Base-by-base conservation (phyloP, 2,329 filamentous ascomycete species). In the Talaromyces sp. region DNA sequence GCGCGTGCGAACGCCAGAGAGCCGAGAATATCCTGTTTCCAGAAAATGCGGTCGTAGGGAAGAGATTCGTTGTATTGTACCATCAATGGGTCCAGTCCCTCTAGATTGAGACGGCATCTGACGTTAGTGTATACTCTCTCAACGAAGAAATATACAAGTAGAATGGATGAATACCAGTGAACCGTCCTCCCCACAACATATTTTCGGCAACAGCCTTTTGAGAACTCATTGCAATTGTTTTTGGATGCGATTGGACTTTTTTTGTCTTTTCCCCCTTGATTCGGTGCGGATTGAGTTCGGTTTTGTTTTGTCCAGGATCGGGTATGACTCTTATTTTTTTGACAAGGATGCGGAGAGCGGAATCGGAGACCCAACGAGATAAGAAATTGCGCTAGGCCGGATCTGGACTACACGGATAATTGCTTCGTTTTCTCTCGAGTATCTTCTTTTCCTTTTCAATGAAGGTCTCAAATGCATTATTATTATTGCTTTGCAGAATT, bases 81-180 rank as follows among this genome's bases (percentile, higher is more conserved):
- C 90, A 96, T 96, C 54, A 95, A 82, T 56, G 90, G 89, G 75
- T 95, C 89, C 64, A 93, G 84, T 65, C 84, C 88, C 78, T 89
- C 89, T 59, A 28, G 4, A 19, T 15, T 17, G 7, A n/a, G 19
- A 39, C 36, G 25, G 7, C 25, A 28, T 25, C 33, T 35, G 45
- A 37, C 8, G 22, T 60, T 55, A 62, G 58, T 41, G 50, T 51
- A 10, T 31, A 13, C 35, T 33, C 5, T 35, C 33, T 13, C 19
- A 37, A 55, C n/a, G 15, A 36, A 33, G 39, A 25, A 36, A 63
- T 67, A 11, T 28, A n/a, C 5, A 22, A 61, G 37, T 36, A 33
- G 45, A 43, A 53, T 41, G 55, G 36, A 36, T 56, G 66, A 70
- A 63, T 63, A 81, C 80, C 81, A 63, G 82, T 85, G 69, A 86